Evolutionary conservation across 345 rosid genomes (phyloP), one percentile per base, ranked within the genome.

Genomic region (Nasturtium officinale): DNA sequence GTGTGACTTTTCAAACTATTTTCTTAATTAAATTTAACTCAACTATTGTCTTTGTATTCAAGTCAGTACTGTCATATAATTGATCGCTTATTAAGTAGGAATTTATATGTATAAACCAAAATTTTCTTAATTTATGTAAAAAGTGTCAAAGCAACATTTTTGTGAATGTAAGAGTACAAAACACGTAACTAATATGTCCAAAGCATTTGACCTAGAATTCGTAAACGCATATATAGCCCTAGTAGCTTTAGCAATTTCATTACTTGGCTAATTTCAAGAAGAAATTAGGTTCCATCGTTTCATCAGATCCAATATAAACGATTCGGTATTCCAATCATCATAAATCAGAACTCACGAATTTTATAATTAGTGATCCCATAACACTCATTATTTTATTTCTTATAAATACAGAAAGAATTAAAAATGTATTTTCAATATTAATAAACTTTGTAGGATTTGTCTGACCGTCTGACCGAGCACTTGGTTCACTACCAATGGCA

Each of bases 301-400:
- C 59, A 15, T 25, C 59, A 59, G 72, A 74, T 74, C 72, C 72
- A 46, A 74, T 12, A 25, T 47, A 56, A 65, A 47, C 2, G 21
- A 28, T 62, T 43, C n/a, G 11, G 15, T 71, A 50, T 73, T 65
- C 51, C 59, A 65, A 52, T 72, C 61, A 61, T 61, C 62, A 40
- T 26, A 51, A 25, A 52, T 61, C 62, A 40, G 38, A 38, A 25
- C 9, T 61, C 62, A 61, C 35, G 12, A 62, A 28, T 40, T 61
- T 40, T 42, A 15, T 72, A 30, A 63, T 42, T 29, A 63, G 63
- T 30, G 62, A 52, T 62, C 76, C 70, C 72, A 66, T 40, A 46
- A 17, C 51, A 35, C 23, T 33, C 50, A 21, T 45, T 54, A 21
- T 32, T 73, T 51, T 45, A 12, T 55, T 45, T 18, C 28, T 42